A percentile compares a stretch with the other conserved stretches of the same genome.
phyloP scores from a whole-genome alignment of 495 filamentous ascomycete species.

The Penicillium ochrochloron region DNA sequence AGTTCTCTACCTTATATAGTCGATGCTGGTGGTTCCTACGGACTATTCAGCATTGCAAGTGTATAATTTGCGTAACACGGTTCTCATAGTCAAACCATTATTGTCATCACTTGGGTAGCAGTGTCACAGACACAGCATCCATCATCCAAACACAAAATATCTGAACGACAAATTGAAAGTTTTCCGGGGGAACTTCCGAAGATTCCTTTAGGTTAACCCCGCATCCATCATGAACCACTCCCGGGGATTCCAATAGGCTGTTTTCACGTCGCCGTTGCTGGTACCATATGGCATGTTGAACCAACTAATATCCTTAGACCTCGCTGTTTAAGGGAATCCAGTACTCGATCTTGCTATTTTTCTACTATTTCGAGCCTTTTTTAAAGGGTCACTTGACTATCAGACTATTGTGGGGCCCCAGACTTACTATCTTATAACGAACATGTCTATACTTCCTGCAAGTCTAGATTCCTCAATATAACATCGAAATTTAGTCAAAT shows the following conservation, averaged over 20 bases:
- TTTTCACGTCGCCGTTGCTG: not conserved
- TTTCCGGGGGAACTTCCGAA: not conserved
- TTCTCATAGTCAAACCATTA: not conserved
- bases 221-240: not conserved
- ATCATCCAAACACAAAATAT: not conserved
- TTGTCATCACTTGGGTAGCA: not conserved
- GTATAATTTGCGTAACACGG: not conserved
- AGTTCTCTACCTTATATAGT: not conserved
- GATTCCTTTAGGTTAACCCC: not conserved
- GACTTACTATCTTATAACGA: no score
- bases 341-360: no score
- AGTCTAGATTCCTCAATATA: no score
- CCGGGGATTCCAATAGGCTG: not conserved
- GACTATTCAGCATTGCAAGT: not conserved
- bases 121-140: constrained; percentile 3
- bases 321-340: no score
- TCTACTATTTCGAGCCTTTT: no score
- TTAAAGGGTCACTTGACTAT: no score
- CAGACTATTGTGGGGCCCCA: no score
- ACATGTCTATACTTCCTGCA: no score
- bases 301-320: not conserved
- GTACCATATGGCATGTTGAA: not conserved
- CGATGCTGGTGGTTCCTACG: not conserved
- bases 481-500: no score
- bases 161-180: not conserved